Conservation (phyloP, 148 eudicot species). For the Chenopodium quinoa region DNA sequence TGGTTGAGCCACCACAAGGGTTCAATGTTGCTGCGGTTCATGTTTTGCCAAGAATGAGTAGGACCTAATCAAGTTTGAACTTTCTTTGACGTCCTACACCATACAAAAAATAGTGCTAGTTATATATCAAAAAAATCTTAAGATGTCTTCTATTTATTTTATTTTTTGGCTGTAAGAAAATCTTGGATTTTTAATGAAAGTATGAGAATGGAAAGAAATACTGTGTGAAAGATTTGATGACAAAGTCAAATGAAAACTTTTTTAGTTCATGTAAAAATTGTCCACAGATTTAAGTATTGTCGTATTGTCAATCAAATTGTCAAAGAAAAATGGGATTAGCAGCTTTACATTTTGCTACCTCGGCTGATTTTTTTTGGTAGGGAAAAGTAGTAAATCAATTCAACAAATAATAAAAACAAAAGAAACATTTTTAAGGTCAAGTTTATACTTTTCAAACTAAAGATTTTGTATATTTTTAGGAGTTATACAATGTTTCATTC, state of each 20-base stretch:
- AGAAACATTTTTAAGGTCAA: too few relatives aligned
- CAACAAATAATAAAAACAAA: too few relatives aligned
- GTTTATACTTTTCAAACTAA: too few relatives aligned
- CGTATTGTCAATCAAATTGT: background rate
- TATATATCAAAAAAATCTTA: too few relatives aligned
- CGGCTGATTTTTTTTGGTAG: background rate
- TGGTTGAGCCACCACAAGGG: constrained; percentile 47
- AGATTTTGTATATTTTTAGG: too few relatives aligned
- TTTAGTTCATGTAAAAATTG: background rate
- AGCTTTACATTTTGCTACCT: background rate
- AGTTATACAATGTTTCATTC: too few relatives aligned
- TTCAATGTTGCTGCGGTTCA: constrained; percentile 47
- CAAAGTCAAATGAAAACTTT: background rate
- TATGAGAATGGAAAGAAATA: too few relatives aligned
- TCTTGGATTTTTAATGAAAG: background rate
- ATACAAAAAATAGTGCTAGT: background rate
- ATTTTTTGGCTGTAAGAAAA: background rate
- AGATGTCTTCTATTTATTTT: background rate
- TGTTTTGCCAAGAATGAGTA: constrained; percentile 50
- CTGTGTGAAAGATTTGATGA: background rate
- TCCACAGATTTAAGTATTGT: background rate
- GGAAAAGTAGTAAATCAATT: too few relatives aligned
- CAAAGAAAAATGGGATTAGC: background rate
- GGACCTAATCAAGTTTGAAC: background rate
- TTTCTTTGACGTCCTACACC: too few relatives aligned